phyloP scores from a whole-genome alignment of 495 filamentous ascomycete genomes.

The Poronia punctata region DNA sequence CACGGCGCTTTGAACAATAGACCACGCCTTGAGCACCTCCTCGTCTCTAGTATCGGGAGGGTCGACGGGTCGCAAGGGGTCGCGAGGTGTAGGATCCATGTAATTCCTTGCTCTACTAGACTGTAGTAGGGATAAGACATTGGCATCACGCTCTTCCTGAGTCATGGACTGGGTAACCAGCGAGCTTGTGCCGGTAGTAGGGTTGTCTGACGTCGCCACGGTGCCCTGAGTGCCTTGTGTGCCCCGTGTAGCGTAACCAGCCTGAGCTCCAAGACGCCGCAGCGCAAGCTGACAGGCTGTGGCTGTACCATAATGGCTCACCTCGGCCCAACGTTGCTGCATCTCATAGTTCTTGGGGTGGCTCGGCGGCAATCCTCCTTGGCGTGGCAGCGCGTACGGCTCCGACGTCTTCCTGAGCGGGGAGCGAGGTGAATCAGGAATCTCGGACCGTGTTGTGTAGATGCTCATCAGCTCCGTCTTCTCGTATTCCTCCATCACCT shows the following conservation, averaged over 20 bases:
- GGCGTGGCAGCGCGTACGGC: conserved; percentile 8
- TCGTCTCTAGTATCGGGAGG: conserved; percentile 28
- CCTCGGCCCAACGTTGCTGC: conserved; percentile 23
- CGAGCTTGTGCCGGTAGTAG: too few relatives aligned
- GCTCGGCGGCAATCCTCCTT: conserved; percentile 11
- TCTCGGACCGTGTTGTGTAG: conserved; percentile 65
- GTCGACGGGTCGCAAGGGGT: conserved; percentile 22
- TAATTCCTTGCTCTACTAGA: conserved; percentile 32
- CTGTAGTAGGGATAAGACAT: conserved; percentile 22
- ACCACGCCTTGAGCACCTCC: conserved; percentile 23
- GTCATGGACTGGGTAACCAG: conserved; percentile 1
- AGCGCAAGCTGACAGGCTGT: conserved; percentile 12
- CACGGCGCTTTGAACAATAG: conserved; percentile 23
- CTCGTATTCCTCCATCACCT: conserved; percentile 64
- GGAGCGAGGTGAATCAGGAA: conserved; percentile 71
- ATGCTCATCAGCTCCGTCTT: conserved; percentile 74
- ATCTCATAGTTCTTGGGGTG: conserved; percentile 24
- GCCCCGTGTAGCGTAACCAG: too few relatives aligned
- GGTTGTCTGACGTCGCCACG: too few relatives aligned
- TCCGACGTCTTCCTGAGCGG: conserved; percentile 38
- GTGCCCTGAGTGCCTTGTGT: too few relatives aligned
- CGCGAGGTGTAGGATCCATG: conserved; percentile 23
- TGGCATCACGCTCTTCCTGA: conserved; percentile 7
- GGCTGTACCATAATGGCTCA: conserved; percentile 9
- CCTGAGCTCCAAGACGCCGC: conserved; percentile 9